phyloP scores from a whole-genome alignment of 2,329 filamentous ascomycete species.

The Cadophora malorum region DNA sequence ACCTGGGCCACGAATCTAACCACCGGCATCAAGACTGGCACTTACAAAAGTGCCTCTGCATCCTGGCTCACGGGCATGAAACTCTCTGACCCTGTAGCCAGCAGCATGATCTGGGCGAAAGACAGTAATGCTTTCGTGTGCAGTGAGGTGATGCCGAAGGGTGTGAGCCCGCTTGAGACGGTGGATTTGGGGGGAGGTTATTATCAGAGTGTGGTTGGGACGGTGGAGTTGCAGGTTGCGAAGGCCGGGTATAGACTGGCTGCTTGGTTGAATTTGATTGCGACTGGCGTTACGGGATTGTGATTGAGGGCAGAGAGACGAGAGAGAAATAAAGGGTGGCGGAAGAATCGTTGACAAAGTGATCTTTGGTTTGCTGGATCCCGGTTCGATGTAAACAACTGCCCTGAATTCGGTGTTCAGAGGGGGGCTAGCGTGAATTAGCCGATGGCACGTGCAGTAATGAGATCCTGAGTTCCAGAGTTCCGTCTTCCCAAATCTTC shows the following conservation, averaged over 20 bases:
- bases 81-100: too few species aligned
- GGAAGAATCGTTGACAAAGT: neutral
- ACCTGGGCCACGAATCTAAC: too few species aligned
- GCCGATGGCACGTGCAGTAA: neutral
- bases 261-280: conserved; percentile 71
- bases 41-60: too few species aligned
- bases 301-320: neutral
- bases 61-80: too few species aligned
- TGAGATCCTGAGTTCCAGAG: neutral
- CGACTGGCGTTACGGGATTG: conserved; percentile 35
- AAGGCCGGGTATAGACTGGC: conserved; percentile 72
- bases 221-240: conserved; percentile 70
- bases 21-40: too few species aligned
- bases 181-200: too few species aligned
- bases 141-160: too few species aligned
- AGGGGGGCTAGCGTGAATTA: neutral
- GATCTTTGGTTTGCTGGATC: neutral
- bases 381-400: neutral
- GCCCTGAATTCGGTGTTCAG: neutral
- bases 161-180: too few species aligned
- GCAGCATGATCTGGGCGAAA: too few species aligned
- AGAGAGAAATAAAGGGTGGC: neutral
- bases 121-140: too few species aligned
- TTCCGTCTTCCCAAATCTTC: neutral
- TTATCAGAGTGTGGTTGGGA: conserved; percentile 61